Conservation (phyloP, 1,284 basidiomycete species). For the Agroathelia rolfsii region DNA sequence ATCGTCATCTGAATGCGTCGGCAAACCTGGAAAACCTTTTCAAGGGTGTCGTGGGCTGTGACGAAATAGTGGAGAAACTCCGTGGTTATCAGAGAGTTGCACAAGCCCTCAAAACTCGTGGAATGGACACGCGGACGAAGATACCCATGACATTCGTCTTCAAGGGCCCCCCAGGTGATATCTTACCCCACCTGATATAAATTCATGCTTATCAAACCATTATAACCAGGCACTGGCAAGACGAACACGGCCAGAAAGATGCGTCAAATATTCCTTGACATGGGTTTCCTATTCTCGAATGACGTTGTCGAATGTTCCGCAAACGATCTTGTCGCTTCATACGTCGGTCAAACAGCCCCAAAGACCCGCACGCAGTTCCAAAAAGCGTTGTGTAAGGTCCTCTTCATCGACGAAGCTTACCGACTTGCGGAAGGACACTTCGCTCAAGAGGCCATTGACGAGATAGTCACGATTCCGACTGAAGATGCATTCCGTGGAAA, state of each 20-base stretch:
- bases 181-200: constrained; percentile 3
- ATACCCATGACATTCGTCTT: constrained; percentile 14
- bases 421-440: constrained; percentile 26
- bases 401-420: constrained; percentile 63
- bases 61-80: constrained; percentile 10
- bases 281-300: constrained; percentile 13
- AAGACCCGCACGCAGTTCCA: constrained; percentile 48
- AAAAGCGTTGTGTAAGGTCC: constrained; percentile 49
- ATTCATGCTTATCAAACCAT: neutral
- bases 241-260: constrained; percentile 13
- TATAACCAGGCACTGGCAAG: constrained; percentile 12
- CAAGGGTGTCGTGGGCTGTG: constrained; percentile 11
- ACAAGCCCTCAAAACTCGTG: constrained; percentile 4
- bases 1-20: constrained; percentile 6
- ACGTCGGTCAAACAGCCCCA: constrained; percentile 58
- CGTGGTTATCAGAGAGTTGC: constrained; percentile 10
- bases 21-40: constrained; percentile 11
- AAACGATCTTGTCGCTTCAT: constrained; percentile 15
- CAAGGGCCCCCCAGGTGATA: constrained; percentile 14
- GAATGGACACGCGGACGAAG: constrained; percentile 7
- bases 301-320: constrained; percentile 16
- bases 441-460: constrained; percentile 16
- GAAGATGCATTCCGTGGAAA: constrained; percentile 12
- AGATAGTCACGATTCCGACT: constrained; percentile 14
- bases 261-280: constrained; percentile 13